A percentile compares a stretch with the other conserved stretches of the same genome.
Evolutionary conservation across 2,329 filamentous ascomycete species (phyloP).

Genomic region (Microcyclosporella mali): DNA sequence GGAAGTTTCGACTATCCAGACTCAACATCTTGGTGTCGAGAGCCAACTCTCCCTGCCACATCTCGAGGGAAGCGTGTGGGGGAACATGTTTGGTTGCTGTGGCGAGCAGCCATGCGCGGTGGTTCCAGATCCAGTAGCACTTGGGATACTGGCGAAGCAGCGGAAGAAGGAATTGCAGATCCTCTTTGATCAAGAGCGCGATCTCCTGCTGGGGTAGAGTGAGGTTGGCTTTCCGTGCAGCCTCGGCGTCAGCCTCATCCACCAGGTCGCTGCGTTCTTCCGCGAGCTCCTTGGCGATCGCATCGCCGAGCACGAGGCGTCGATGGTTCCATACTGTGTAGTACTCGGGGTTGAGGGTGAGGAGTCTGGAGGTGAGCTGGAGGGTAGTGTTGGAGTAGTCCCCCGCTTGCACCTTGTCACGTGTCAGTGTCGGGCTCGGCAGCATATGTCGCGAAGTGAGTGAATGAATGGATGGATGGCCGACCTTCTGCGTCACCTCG

Average conservation of each 20-base stretch:
- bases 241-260: conserved; percentile 19
- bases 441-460: not conserved
- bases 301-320: conserved; percentile 61
- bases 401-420: conserved; percentile 36
- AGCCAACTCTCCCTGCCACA: conserved; percentile 81
- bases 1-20: conserved; percentile 85
- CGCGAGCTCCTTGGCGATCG: conserved; percentile 47
- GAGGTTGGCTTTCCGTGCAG: conserved; percentile 22
- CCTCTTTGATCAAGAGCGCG: conserved; percentile 57
- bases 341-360: conserved; percentile 76
- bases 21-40: conserved; percentile 83
- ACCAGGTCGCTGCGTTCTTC: conserved; percentile 22
- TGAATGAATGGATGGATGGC: not conserved
- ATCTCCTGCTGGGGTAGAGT: conserved; percentile 33
- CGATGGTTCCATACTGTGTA: conserved; percentile 90
- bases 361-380: conserved; percentile 63
- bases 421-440: too few relatives aligned
- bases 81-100: conserved; percentile 63
- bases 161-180: conserved; percentile 76
- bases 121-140: conserved; percentile 99
- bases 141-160: conserved; percentile 83
- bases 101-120: conserved; percentile 76
- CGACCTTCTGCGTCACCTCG: conserved; percentile 60
- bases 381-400: conserved; percentile 54
- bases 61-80: conserved; percentile 47